Conservation (phyloP, 2,329 filamentous ascomycete species). For the Diaporthe citri region DNA sequence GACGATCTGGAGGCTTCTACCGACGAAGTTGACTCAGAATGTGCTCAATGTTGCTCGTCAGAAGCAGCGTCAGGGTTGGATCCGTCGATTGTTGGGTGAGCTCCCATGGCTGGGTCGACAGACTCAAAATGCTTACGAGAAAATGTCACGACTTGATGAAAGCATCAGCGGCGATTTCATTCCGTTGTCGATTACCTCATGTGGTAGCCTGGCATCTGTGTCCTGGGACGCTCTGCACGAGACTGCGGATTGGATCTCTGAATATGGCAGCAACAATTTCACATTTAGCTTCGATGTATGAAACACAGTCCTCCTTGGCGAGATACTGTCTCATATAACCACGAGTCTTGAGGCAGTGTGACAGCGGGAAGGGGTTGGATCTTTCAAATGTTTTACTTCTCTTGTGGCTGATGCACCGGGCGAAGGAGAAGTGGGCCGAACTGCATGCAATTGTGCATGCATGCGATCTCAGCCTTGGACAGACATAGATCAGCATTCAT, state of each 20-base stretch:
- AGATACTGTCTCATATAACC: no score
- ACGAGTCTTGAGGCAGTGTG: no score
- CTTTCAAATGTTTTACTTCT: no score
- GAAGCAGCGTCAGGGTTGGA: neutral
- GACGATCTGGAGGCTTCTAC: neutral
- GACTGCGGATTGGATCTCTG: neutral
- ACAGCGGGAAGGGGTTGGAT: no score
- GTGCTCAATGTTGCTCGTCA: neutral
- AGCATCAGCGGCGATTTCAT: neutral
- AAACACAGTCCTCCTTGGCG: no score
- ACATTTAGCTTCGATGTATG: neutral
- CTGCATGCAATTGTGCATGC: no score
- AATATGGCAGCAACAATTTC: neutral
- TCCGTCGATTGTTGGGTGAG: neutral
- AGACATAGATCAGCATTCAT: no score
- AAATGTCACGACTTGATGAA: neutral
- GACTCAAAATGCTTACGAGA: neutral
- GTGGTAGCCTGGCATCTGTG: neutral
- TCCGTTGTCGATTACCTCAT: neutral
- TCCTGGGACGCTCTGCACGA: neutral
- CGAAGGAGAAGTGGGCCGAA: no score
- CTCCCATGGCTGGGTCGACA: neutral
- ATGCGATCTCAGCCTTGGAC: no score
- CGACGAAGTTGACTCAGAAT: neutral
- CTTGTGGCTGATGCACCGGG: no score